phyloP scores from a whole-genome alignment of 441 rosid species.

The Heliophila coronopifolia region DNA sequence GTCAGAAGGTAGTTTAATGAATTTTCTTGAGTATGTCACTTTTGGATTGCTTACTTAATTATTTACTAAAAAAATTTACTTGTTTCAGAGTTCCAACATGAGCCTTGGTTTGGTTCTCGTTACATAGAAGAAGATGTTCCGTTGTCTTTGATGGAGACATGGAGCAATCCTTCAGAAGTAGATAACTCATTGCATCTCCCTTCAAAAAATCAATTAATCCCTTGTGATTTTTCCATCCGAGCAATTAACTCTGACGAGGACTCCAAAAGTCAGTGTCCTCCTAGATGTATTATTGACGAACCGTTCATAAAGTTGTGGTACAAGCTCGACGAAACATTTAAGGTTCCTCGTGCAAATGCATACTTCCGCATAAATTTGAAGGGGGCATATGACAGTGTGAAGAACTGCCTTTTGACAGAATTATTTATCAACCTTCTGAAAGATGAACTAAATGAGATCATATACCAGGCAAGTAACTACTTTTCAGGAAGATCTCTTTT shows the following conservation, averaged over 20 bases:
- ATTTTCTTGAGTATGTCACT: neutral
- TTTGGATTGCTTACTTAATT: neutral
- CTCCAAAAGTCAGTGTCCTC: conserved; percentile 35
- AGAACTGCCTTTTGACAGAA: conserved; percentile 74
- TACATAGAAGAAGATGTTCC: conserved; percentile 73
- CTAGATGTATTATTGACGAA: conserved; percentile 68
- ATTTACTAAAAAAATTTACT: conserved; percentile 4
- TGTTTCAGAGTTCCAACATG: conserved; percentile 54
- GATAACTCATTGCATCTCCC: conserved; percentile 70
- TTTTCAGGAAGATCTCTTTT: conserved; percentile 10
- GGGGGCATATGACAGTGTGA: conserved; percentile 61
- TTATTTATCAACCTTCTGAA: conserved; percentile 77
- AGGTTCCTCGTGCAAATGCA: conserved; percentile 80
- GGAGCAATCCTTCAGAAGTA: conserved; percentile 75
- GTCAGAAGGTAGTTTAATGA: conserved; percentile 47
- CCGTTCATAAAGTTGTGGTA: conserved; percentile 84
- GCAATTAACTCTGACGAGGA: conserved; percentile 34
- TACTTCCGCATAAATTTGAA: conserved; percentile 80
- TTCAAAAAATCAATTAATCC: conserved; percentile 74
- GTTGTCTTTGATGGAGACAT: conserved; percentile 55
- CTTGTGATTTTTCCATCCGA: conserved; percentile 69
- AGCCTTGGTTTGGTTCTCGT: conserved; percentile 89
- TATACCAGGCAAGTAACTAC: conserved; percentile 67
- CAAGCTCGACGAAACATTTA: conserved; percentile 79
- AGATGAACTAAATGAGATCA: conserved; percentile 82